Percentiles rank a stretch among this genome's conserved stretches.
phyloP scores from a whole-genome alignment of 306 rosid genomes.

The Sesbania bispinosa region DNA sequence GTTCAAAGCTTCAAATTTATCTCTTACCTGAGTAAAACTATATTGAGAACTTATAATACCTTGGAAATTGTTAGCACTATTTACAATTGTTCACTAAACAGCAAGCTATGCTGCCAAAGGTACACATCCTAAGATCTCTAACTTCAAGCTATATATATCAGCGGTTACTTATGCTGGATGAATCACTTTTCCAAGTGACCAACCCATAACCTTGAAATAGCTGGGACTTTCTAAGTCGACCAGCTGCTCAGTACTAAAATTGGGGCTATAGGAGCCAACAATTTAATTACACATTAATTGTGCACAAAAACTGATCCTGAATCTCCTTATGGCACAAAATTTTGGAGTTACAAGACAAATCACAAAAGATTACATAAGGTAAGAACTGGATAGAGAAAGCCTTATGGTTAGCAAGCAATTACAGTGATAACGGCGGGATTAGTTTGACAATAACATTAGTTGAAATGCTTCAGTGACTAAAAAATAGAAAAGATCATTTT shows the following conservation, averaged over 20 bases:
- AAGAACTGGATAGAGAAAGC: not conserved
- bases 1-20: slow-evolving; percentile 15
- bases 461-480: not conserved
- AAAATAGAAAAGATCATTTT: no score
- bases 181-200: not conserved
- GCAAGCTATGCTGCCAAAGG: not conserved
- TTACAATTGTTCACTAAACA: not conserved
- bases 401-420: no score
- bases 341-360: not conserved
- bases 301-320: not conserved
- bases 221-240: not conserved
- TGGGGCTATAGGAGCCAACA: not conserved
- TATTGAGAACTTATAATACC: not conserved
- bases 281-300: not conserved
- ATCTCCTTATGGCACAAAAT: no score
- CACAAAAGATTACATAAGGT: not conserved
- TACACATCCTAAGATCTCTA: not conserved
- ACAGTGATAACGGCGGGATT: no score
- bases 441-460: not conserved
- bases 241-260: not conserved
- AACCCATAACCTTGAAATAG: not conserved
- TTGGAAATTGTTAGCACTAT: not conserved
- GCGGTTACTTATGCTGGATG: not conserved
- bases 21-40: not conserved
- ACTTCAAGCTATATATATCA: not conserved